Evolutionary conservation across 345 rosid species (phyloP), one percentile per base, ranked within the genome.

Genomic region (Gossypium ekmanianum): DNA sequence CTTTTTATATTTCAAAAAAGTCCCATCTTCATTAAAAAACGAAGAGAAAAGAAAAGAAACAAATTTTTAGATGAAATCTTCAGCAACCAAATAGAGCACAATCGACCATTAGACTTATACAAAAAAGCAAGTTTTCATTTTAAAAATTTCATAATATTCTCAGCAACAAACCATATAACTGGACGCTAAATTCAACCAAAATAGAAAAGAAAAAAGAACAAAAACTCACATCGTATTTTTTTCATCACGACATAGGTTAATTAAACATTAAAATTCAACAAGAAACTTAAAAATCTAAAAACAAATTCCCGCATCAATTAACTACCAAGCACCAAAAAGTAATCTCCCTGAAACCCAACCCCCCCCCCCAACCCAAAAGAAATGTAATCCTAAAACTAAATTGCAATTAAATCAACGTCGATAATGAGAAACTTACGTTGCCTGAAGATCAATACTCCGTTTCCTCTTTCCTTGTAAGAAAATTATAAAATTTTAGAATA

Each of bases 231-330:
- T 12, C 39, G 14, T 27, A 34, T 63, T 76, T 76, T 57, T 47
- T 67, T 43, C 75, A 62, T 54, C 43, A 78, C 80, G 80, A 73
- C 71, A 74, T 9, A 14, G 54, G 44, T 50, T 12, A 48, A 24
- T 24, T 52, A 22, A 67, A 57, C 26, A 74, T 54, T 27, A 8
- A 22, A 27, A 34, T 16, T 14, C 17, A 45, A 5, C 29, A 29
- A 17, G 41, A 10, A 4, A 11, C 16, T 45, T 1, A 9, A 20
- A 43, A 27, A 34, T 45, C 11, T 2, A 34, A 50, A 34, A 65
- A 57, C 34, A 44, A 74, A 67, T 76, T 57, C 68, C 71, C 62
- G 57, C 75, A 74, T 48, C 66, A 76, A 78, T 13, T 48, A 74
- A 43, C 39, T 51, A 61, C 11, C 51, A 75, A 70, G 27, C 18